Percentiles rank a stretch among this genome's conserved stretches.
phyloP scores from a whole-genome alignment of 1,284 basidiomycete species.

The Sanghuangporus baumii region DNA sequence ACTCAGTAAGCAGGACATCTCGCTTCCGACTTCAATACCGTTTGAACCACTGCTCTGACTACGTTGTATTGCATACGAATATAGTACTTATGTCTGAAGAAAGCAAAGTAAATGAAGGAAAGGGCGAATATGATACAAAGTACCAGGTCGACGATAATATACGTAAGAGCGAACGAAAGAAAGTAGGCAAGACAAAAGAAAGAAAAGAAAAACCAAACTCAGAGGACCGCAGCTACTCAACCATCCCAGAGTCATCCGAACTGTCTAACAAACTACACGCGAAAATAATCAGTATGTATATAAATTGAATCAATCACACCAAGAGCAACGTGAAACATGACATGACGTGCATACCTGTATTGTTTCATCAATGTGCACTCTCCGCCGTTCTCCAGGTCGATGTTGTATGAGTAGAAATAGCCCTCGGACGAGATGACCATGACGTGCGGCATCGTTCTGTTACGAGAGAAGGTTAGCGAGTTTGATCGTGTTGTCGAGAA shows the following conservation, averaged over 20 bases:
- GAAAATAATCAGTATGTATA: background rate
- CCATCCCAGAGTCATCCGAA: slow-evolving; percentile 12
- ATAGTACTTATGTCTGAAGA: background rate
- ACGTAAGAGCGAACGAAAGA: background rate
- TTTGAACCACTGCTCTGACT: no score
- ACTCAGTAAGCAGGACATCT: no score
- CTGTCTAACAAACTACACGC: slow-evolving; percentile 14
- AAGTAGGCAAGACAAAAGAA: background rate
- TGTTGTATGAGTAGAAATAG: slow-evolving; percentile 92
- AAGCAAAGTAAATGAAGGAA: background rate
- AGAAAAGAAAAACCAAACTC: background rate
- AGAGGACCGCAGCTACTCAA: slow-evolving; percentile 2
- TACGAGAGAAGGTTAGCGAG: background rate
- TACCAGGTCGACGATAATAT: background rate
- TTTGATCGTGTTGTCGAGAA: background rate
- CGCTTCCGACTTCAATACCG: no score
- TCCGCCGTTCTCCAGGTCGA: slow-evolving; percentile 94
- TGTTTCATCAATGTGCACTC: slow-evolving; percentile 95
- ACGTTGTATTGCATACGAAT: no score
- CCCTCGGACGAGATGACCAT: slow-evolving; percentile 97
- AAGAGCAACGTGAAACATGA: no score
- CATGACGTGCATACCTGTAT: slow-evolving; percentile 53
- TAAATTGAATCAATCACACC: background rate
- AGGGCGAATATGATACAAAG: background rate
- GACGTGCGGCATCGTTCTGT: slow-evolving; percentile 88